phyloP scores from a whole-genome alignment of 2,329 filamentous ascomycete genomes.

The Fusarium papillatum region DNA sequence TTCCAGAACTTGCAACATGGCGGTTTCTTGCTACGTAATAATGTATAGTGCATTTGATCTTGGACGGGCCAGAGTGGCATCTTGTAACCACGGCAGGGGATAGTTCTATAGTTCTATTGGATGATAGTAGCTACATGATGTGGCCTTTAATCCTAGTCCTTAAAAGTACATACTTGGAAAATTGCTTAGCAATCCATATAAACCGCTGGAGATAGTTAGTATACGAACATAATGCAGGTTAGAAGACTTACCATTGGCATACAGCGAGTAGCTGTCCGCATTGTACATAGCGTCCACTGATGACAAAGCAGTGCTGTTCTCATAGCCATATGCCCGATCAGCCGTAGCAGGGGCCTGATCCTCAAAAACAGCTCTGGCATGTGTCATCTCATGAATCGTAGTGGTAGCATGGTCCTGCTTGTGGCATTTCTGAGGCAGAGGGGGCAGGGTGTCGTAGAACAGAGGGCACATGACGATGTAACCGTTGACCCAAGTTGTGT shows the following conservation, averaged over 20 bases:
- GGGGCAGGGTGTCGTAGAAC: constrained; percentile 25
- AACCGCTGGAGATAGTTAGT: constrained; percentile 12
- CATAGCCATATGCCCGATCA: constrained; percentile 37
- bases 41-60: neutral
- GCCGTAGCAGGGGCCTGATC: constrained; percentile 20
- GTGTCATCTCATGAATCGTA: constrained; percentile 37
- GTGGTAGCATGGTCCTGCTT: constrained; percentile 39
- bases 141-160: neutral
- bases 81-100: neutral
- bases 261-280: constrained; percentile 32
- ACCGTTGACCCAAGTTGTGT: constrained; percentile 38
- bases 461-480: constrained; percentile 34
- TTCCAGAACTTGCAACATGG: neutral
- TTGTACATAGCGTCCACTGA: constrained; percentile 26
- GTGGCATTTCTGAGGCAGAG: constrained; percentile 27
- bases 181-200: constrained; percentile 13
- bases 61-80: neutral
- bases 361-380: constrained; percentile 31
- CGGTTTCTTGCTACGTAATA: neutral
- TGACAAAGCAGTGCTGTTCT: constrained; percentile 35
- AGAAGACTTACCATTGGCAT: constrained; percentile 30
- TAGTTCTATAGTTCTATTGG: neutral
- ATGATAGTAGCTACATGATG: neutral
- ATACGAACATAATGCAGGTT: neutral
- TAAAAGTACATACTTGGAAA: too few relatives aligned